A percentile compares a stretch with the other conserved stretches of the same genome.
These are phyloP conservation scores for Tilletia caries DNA, from an alignment of 1,284 basidiomycete species.

Conservation along the genomic window DNA sequence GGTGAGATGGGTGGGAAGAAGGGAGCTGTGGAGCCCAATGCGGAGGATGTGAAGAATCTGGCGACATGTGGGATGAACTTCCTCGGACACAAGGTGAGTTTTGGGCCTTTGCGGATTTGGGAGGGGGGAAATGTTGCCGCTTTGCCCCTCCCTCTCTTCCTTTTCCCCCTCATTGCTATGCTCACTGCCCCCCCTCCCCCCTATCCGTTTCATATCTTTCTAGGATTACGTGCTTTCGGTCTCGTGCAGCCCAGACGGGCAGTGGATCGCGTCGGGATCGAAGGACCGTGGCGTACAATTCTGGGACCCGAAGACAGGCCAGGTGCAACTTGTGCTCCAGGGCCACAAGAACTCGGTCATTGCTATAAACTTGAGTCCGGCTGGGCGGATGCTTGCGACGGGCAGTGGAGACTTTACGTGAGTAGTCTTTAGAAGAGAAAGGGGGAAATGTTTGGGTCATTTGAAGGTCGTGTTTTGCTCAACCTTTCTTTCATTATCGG, in stretches of 20 bases:
- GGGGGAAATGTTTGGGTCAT: too few relatives aligned
- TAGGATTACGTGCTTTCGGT: conserved; percentile 76
- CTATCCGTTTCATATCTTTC: too few relatives aligned
- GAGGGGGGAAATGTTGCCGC: too few relatives aligned
- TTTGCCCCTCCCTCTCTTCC: conserved; percentile 25
- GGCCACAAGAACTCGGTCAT: conserved; percentile 91
- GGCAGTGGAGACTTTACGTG: conserved; percentile 76
- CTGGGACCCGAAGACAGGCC: conserved; percentile 74
- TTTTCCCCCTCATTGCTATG: conserved; percentile 17
- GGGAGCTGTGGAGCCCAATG: conserved; percentile 26
- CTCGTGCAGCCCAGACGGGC: conserved; percentile 76
- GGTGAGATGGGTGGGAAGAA: not conserved
- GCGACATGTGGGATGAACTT: conserved; percentile 72
- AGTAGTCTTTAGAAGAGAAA: not conserved
- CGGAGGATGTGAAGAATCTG: conserved; percentile 38
- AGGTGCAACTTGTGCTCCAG: conserved; percentile 77
- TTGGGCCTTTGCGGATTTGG: too few relatives aligned
- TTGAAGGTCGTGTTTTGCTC: not conserved
- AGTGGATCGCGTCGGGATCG: conserved; percentile 83
- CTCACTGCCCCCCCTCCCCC: too few relatives aligned
- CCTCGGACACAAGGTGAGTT: conserved; percentile 75
- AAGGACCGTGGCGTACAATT: conserved; percentile 75
- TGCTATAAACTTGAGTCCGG: conserved; percentile 74
- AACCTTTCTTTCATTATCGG: not conserved
- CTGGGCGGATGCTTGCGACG: conserved; percentile 72